Evolutionary conservation across 768 basidiomycete species (phyloP).

Genomic region (Suillus decipiens): DNA sequence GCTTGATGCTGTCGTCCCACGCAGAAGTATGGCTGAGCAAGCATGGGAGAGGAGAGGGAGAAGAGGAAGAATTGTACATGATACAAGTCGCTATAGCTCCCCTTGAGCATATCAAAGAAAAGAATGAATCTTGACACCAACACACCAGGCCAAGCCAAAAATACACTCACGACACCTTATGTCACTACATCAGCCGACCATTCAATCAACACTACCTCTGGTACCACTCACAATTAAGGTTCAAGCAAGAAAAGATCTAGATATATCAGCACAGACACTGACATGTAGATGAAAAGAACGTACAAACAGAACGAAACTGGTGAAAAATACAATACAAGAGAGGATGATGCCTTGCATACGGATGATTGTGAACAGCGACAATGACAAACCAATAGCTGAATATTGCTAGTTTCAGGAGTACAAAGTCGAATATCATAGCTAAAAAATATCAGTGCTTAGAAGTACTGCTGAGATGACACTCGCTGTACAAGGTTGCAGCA

Average conservation of each 20-base stretch:
- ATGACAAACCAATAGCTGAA: slow-evolving; percentile 16
- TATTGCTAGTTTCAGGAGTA: slow-evolving; percentile 20
- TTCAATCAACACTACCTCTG: background rate
- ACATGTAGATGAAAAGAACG: background rate
- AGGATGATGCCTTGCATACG: slow-evolving; percentile 22
- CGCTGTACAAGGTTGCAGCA: slow-evolving; percentile 21
- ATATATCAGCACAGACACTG: background rate
- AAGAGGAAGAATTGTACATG: background rate
- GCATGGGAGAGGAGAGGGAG: too few relatives aligned
- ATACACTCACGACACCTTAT: background rate
- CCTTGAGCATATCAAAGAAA: background rate
- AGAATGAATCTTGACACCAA: background rate
- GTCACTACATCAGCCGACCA: background rate
- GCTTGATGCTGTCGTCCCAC: background rate
- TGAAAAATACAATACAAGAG: slow-evolving; percentile 19
- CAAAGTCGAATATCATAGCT: slow-evolving; percentile 25
- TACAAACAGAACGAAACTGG: slow-evolving; percentile 17
- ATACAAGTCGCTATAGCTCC: background rate
- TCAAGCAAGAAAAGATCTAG: slow-evolving; percentile 4
- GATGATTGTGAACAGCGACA: slow-evolving; percentile 16
- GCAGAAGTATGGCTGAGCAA: background rate
- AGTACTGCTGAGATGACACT: background rate
- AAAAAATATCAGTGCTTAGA: background rate
- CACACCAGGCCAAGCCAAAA: background rate
- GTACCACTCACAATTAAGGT: slow-evolving; percentile 3